Evolutionary conservation across 148 eudicot genomes (phyloP).

Genomic region (Chenopodium suecicum): DNA sequence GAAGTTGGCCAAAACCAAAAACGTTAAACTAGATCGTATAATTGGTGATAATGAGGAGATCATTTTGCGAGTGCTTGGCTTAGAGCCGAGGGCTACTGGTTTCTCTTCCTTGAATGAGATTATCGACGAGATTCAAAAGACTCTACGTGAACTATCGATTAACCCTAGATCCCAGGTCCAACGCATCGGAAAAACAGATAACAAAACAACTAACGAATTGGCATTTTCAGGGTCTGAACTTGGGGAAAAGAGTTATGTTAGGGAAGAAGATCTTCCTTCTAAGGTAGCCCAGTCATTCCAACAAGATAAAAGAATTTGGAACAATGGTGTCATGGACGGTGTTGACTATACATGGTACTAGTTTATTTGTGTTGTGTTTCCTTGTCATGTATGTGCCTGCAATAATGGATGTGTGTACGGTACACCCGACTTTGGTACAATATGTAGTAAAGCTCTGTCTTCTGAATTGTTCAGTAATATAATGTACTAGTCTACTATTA

Average conservation of each 20-base stretch:
- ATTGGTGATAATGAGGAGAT: constrained; percentile 3
- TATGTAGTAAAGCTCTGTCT: too few species aligned
- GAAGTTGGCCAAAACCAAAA: neutral
- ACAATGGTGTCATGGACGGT: too few species aligned
- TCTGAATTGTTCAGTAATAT: too few species aligned
- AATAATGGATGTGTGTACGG: too few species aligned
- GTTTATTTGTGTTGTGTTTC: too few species aligned
- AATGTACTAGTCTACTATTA: too few species aligned
- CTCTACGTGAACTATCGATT: neutral
- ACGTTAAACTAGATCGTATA: neutral
- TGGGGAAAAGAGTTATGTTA: neutral
- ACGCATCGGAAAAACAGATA: neutral
- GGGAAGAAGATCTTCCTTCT: neutral
- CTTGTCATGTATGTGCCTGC: too few species aligned
- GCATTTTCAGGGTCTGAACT: neutral
- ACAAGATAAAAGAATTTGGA: neutral
- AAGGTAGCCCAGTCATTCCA: neutral
- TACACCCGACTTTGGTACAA: too few species aligned
- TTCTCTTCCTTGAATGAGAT: neutral
- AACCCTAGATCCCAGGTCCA: too few species aligned
- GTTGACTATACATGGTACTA: too few species aligned
- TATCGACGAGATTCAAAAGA: neutral
- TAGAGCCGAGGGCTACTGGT: neutral
- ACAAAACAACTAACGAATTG: constrained; percentile 7
- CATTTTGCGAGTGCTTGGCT: neutral